Evolutionary conservation across 169 alveolate genomes (phyloP), one percentile per base, ranked within the genome.

Genomic region (Babesia sp.): DNA sequence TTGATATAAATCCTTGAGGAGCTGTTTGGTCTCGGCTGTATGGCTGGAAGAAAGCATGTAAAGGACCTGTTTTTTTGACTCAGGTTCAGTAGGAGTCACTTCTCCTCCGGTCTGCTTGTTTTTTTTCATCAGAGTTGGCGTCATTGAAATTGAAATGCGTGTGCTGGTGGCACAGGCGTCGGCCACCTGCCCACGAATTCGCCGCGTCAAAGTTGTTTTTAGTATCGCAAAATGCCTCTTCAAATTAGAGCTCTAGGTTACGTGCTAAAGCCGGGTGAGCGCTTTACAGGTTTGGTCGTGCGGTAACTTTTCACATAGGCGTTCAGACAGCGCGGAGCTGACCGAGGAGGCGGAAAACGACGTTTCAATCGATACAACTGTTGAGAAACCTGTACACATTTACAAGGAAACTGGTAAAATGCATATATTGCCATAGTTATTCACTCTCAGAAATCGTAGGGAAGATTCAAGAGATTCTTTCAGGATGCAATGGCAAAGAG

Each of bases 181-280:
- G 48, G 57, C 28, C 48, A n/a, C 37, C 11, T 48, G 56, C 54
- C 56, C 74, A 50, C 74, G 54, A 37, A 18, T 34, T 29, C 42
- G 3, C 24, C 64, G 53, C 74, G 74, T 50, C 70, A 69, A 6
- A 54, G 28, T 31, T 29, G 12, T 8, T 28, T 54, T 24, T 48
- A 20, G 5, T 69, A 69, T 56, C 70, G 70, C 68, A 69, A 69
- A 69, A 78, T 78, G 86, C 82, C 80, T 37, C 31, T 78, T 22
- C 41, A 66, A 28, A 64, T 78, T 4, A 78, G 68, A 61, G 63
- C 53, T 31, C 56, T 78, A 22, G 86, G 86, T 5, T 78, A 78
- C 67, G 44, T 37, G n/a, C 46, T 78, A 37, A 22, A 64, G 26
- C 86, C 86, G 14, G 86, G 86, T 2, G 86, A 78, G 55, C 71